A percentile compares a stretch with the other conserved stretches of the same genome.
Evolutionary conservation across 441 rosid species (phyloP).

Genomic region (Populus trichocarpa): DNA sequence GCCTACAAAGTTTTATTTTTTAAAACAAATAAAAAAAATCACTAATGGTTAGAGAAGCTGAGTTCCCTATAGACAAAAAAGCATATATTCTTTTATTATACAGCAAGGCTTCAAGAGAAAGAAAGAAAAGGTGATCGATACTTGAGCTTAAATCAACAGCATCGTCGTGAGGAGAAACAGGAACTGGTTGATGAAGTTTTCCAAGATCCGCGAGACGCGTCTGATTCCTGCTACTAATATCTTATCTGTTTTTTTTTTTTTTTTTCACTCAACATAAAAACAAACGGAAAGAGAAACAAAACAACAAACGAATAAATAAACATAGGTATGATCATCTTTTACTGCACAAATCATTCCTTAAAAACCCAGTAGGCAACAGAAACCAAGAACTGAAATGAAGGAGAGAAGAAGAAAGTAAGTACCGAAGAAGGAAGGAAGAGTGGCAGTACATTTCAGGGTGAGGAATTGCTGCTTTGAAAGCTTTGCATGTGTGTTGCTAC

Average conservation of each 20-base stretch:
- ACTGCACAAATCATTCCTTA: not conserved
- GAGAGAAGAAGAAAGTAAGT: not conserved
- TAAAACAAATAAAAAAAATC: not conserved
- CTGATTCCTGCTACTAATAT: conserved; percentile 40
- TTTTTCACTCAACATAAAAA: not conserved
- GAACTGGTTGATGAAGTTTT: conserved; percentile 66
- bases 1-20: conserved; percentile 26
- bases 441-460: conserved; percentile 60
- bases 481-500: conserved; percentile 50
- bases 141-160: conserved; percentile 85
- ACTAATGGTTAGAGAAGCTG: conserved; percentile 8
- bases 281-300: not conserved
- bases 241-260: conserved; percentile 49
- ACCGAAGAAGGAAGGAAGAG: conserved; percentile 71
- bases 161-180: conserved; percentile 60
- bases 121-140: conserved; percentile 21
- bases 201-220: conserved; percentile 60
- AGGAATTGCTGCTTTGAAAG: conserved; percentile 53
- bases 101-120: not conserved
- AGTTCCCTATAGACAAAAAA: not conserved
- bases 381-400: not conserved
- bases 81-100: not conserved
- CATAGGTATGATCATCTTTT: not conserved
- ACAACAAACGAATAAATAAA: not conserved
- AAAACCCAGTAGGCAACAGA: not conserved